Conservation (phyloP, 1,139 yeast genomes). For the Entelexis sorbosivorans region DNA sequence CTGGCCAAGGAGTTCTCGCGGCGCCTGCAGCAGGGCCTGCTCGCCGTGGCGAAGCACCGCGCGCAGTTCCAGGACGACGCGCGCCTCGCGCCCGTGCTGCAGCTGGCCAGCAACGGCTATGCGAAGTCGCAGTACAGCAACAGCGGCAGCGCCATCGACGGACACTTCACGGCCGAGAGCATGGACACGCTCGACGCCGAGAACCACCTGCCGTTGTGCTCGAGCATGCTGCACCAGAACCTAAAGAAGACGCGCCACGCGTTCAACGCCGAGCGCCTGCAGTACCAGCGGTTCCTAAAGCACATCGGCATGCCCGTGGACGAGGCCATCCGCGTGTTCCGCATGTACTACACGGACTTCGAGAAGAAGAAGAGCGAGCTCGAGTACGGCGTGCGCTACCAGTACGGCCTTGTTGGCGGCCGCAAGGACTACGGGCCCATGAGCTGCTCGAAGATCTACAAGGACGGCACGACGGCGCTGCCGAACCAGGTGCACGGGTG, state of each 20-base stretch:
- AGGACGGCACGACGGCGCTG: conserved; percentile 56
- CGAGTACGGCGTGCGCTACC: conserved; percentile 81
- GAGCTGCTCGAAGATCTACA: conserved; percentile 67
- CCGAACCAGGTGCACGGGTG: conserved; percentile 77
- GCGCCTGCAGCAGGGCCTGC: conserved; percentile 43
- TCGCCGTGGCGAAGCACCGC: conserved; percentile 61
- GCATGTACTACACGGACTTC: conserved; percentile 34
- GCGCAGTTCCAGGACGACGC: conserved; percentile 90
- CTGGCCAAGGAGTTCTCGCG: conserved; percentile 56
- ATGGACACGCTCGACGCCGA: conserved; percentile 46
- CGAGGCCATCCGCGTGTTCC: conserved; percentile 83
- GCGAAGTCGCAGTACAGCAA: conserved; percentile 21
- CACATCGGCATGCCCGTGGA: conserved; percentile 81
- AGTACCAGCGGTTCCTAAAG: conserved; percentile 70
- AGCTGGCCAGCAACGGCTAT: conserved; percentile 51
- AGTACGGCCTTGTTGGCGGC: conserved; percentile 85
- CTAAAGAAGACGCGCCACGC: conserved; percentile 57
- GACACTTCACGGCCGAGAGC: conserved; percentile 52
- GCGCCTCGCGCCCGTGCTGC: conserved; percentile 69
- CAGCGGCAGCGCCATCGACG: conserved; percentile 43
- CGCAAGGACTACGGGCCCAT: conserved; percentile 75
- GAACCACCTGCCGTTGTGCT: conserved; percentile 77
- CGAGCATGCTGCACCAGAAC: conserved; percentile 53
- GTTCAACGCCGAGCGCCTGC: conserved; percentile 73
- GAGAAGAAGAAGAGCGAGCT: conserved; percentile 60